Conservation (phyloP, 805 yeast genomes). For the Starmera amethionina region DNA sequence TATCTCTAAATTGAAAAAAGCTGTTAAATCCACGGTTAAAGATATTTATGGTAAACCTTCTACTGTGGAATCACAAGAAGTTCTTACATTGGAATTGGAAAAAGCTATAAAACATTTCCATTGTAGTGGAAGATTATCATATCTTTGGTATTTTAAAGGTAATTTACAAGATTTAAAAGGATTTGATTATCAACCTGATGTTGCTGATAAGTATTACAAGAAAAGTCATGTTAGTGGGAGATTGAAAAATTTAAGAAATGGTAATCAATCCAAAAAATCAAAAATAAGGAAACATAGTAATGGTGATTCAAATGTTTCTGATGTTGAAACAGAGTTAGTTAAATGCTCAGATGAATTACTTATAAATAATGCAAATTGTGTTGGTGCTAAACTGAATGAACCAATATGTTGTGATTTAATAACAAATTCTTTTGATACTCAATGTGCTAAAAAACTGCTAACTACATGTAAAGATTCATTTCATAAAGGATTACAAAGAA, state of each 20-base stretch:
- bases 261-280: constrained; percentile 13
- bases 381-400: neutral
- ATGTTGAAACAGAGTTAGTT: too few relatives aligned
- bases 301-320: too few relatives aligned
- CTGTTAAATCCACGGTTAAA: constrained; percentile 64
- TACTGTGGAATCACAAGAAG: constrained; percentile 25
- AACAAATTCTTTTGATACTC: neutral
- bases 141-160: constrained; percentile 45
- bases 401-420: neutral
- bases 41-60: constrained; percentile 41
- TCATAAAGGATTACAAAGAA: constrained; percentile 20
- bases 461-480: constrained; percentile 4
- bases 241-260: constrained; percentile 12
- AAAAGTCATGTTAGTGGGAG: too few relatives aligned
- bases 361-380: too few relatives aligned
- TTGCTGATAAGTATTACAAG: too few relatives aligned
- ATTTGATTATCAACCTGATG: constrained; percentile 7
- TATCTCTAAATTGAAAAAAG: constrained; percentile 46
- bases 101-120: constrained; percentile 13
- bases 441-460: neutral
- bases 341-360: too few relatives aligned
- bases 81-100: constrained; percentile 29
- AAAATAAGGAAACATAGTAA: too few relatives aligned
- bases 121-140: constrained; percentile 25
- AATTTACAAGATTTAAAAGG: constrained; percentile 23